Base-by-base conservation (phyloP, 306 rosid genomes). In the Lupinus albus region DNA sequence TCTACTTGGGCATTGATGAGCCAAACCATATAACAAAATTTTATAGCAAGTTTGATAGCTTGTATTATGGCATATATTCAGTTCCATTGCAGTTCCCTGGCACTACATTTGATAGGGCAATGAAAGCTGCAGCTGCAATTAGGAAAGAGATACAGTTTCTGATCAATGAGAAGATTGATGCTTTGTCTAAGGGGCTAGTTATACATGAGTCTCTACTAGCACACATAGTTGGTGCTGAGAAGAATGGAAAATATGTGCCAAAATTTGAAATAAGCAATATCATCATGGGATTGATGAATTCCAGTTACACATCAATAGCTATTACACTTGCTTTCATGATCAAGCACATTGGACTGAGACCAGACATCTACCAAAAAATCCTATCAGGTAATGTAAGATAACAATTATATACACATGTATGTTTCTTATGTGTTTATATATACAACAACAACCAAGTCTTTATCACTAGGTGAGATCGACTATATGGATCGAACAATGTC, bases 261-360 rank as follows among this genome's bases (percentile, higher is more conserved):
- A 85, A 76, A 71, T 48, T 88, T 36, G 87, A 81, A 75, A 39
- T 88, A 39, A 81, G 81, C 1, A 84, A 88, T 51, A 70, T 83
- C 55, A 81, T 85, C 42, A 88, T 81, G 91, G 95, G 91, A 4
- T 46, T 88, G 84, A 79, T 88, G 64, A 76, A 78, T 63, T 73
- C 91, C 4, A 84, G 88, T 4, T 73, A 76, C 39, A 57, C 63
- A 10, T 70, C 88, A 36, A 82, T 88, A 12, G 85, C 91, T 3
- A 72, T 68, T 11, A 88, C 79, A 67, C 70, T 88, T 82, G 75
- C 87, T 68, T 88, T 83, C 82, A 85, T 88, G 85, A 83, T 88
- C 87, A 88, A 83, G 16, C 80, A 78, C 44, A 84, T 85, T 35
- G 91, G 95, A 36, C 74, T 58, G 57, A 75, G 71, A 13, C 91